These are phyloP conservation scores for Tylopilus subfusipes DNA, from an alignment of 768 basidiomycete species.

Conservation along the genomic window DNA sequence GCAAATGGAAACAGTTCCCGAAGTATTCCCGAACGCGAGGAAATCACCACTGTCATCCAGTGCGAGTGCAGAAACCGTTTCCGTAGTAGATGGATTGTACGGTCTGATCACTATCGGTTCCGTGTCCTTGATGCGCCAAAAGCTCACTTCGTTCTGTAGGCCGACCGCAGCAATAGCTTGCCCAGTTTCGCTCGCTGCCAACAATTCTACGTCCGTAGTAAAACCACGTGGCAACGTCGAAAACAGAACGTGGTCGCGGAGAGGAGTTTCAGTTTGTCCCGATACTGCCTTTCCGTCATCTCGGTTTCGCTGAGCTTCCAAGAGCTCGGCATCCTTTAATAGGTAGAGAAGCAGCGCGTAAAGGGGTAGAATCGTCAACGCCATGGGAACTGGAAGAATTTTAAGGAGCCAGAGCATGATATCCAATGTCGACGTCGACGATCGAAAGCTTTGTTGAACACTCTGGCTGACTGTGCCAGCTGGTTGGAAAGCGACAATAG, in stretches of 20 bases:
- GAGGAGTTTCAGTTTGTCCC: slow-evolving; percentile 19
- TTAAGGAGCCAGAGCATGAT: slow-evolving; percentile 72
- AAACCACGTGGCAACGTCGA: slow-evolving; percentile 78
- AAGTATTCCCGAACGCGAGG: slow-evolving; percentile 69
- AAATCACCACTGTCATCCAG: slow-evolving; percentile 58
- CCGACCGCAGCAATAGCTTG: slow-evolving; percentile 66
- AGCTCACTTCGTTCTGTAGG: slow-evolving; percentile 69
- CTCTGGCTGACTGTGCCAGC: slow-evolving; percentile 30
- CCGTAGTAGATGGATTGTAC: slow-evolving; percentile 41
- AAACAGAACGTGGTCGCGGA: slow-evolving; percentile 51
- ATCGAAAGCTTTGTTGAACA: slow-evolving; percentile 36
- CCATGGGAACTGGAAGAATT: slow-evolving; percentile 83
- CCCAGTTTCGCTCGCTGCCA: slow-evolving; percentile 70
- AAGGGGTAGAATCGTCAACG: slow-evolving; percentile 65
- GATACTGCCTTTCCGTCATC: slow-evolving; percentile 41
- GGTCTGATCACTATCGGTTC: slow-evolving; percentile 45
- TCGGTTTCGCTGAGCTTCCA: slow-evolving; percentile 78
- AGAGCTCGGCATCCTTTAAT: slow-evolving; percentile 84
- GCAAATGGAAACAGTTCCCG: slow-evolving; percentile 65
- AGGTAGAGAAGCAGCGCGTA: slow-evolving; percentile 81
- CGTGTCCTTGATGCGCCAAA: slow-evolving; percentile 56
- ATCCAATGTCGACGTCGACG: slow-evolving; percentile 48
- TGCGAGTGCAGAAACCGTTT: slow-evolving; percentile 57
- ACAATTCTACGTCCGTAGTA: slow-evolving; percentile 75
- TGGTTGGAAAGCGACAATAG: slow-evolving; percentile 63